Conservation (phyloP, 2,329 filamentous ascomycete species). For the Zalaria sp. region DNA sequence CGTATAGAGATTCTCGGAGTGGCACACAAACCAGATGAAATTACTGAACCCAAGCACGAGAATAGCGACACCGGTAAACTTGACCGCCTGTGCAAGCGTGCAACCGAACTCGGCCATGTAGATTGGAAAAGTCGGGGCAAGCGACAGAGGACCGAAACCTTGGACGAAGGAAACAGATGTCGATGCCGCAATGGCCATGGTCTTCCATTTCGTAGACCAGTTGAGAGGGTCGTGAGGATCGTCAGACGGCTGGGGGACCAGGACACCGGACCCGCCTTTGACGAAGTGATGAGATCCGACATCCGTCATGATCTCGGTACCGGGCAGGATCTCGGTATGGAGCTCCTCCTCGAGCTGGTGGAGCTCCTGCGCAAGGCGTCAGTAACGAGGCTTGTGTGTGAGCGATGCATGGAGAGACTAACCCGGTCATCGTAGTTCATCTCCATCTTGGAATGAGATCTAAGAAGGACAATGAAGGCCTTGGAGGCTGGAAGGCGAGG, state of each 20-base stretch:
- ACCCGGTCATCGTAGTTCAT: conserved; percentile 32
- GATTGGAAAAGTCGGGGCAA: conserved; percentile 46
- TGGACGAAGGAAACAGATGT: conserved; percentile 37
- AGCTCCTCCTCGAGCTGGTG: conserved; percentile 37
- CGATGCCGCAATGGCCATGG: conserved; percentile 31
- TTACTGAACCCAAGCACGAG: conserved; percentile 45
- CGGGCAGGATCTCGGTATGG: conserved; percentile 39
- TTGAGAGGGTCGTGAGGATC: conserved; percentile 35
- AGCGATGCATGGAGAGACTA: conserved; percentile 6
- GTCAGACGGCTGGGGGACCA: conserved; percentile 38
- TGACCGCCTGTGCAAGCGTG: conserved; percentile 37
- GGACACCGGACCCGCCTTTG: conserved; percentile 34
- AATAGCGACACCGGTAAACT: conserved; percentile 43
- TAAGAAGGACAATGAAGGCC: too few relatives aligned
- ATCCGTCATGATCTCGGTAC: conserved; percentile 47
- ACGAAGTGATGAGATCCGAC: conserved; percentile 50
- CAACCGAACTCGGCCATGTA: conserved; percentile 42
- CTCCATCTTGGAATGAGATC: conserved; percentile 24
- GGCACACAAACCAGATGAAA: conserved; percentile 37
- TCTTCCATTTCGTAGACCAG: conserved; percentile 35
- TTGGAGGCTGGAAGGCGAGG: too few relatives aligned
- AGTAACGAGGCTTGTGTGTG: not conserved
- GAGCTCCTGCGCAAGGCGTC: conserved; percentile 21
- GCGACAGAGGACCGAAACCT: conserved; percentile 39
- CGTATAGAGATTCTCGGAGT: not conserved